phyloP scores from a whole-genome alignment of 306 rosid genomes.

The Bauhinia variegata region DNA sequence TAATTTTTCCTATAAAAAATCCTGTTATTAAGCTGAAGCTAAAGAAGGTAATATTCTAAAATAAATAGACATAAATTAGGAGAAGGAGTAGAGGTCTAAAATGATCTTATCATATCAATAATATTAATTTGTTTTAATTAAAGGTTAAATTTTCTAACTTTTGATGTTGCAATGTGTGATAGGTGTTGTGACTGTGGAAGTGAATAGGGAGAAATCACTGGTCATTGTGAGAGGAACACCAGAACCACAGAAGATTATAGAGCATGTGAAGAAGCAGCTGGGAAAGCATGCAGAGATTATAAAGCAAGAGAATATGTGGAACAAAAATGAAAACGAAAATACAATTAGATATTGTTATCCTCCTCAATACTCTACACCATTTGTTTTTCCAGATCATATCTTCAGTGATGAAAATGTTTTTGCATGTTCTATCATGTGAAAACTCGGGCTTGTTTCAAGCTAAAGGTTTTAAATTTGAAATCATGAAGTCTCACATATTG shows the following conservation, averaged over 20 bases:
- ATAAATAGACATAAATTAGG: no score
- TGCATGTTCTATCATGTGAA: slow-evolving; percentile 75
- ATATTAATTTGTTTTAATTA: no score
- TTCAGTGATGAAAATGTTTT: slow-evolving; percentile 76
- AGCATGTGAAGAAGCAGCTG: slow-evolving; percentile 49
- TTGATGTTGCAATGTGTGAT: no score
- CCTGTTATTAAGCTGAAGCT: no score
- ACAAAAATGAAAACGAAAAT: slow-evolving; percentile 9
- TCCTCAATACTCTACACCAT: slow-evolving; percentile 57
- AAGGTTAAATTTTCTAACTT: no score
- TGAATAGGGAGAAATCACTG: slow-evolving; percentile 51
- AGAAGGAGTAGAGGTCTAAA: no score
- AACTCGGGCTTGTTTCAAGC: no score
- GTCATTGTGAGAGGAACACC: slow-evolving; percentile 65
- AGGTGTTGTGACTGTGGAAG: slow-evolving; percentile 65
- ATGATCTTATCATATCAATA: no score
- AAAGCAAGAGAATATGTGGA: slow-evolving; percentile 23
- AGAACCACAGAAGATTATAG: slow-evolving; percentile 49
- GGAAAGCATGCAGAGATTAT: slow-evolving; percentile 63
- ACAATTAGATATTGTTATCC: slow-evolving; percentile 44
- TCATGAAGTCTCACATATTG: no score
- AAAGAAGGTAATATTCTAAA: no score
- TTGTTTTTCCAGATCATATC: slow-evolving; percentile 49
- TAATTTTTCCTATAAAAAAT: no score
- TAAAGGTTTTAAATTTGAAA: no score